Base-by-base conservation (phyloP, 2,329 filamentous ascomycete species). In the Juglanconis juglandina region DNA sequence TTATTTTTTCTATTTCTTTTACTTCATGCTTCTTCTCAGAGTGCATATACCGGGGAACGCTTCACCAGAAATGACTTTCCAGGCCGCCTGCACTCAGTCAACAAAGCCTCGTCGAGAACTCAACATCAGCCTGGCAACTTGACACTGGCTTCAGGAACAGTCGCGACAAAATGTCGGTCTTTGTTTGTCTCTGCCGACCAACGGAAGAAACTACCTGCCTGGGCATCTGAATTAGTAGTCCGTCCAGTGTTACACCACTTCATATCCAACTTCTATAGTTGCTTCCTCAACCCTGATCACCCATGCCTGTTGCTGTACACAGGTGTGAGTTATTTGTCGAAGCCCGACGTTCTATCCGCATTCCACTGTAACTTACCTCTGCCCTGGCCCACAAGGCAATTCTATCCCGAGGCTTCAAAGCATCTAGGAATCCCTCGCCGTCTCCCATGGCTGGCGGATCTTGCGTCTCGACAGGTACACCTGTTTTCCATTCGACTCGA, bases 361-460 rank as follows among this genome's bases (percentile, higher is more conserved):
- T 24, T 24, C 24, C 24, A 39, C 13, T 17, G 11, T 33, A 10
- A 53, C 49, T 34, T 17, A 53, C 56, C 14, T 58, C 56, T 41
- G 56, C 56, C 24, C 41, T 53, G 33, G 49, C 56, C 56, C 49
- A 58, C 5, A 58, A 41, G 32, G 24, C 56, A 9, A 58, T 24
- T 14, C 24, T 58, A 33, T 34, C 56, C 7, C 56, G 48, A 17
- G 49, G 56, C 30, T 17, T 44, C 41, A 58, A 47, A 5, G 24
- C 49, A 2, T 42, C 34, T 24, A 58, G 2, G 4, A 53, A 53
- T 1, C 41, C 56, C 33, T 58, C 41, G 13, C 56, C 56, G n/a
- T 33, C 24, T n/a, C 56, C 33, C 30, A 51, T 33, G 33, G 49
- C 33, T n/a, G 7, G 8, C 34, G 56, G 47, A 1, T 11, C 9